These are phyloP conservation scores for Epicoccum sorghinum DNA, from an alignment of 2,329 filamentous ascomycete genomes.

Conservation along the genomic window DNA sequence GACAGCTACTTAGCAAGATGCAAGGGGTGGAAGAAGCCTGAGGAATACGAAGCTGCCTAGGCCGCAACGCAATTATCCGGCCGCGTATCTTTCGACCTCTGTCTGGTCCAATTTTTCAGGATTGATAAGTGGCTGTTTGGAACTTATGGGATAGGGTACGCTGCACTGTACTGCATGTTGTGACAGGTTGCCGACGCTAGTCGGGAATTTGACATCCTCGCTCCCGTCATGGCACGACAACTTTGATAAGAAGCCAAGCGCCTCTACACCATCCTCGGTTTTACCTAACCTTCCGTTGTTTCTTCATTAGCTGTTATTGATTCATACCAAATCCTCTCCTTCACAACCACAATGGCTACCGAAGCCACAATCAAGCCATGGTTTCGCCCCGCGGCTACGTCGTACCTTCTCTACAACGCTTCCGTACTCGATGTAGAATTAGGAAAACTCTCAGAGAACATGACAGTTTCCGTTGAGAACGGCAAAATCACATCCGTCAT, in stretches of 20 bases:
- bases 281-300: not conserved
- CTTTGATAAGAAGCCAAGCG: not conserved
- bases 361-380: conserved; percentile 11
- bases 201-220: not conserved
- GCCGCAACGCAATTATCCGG: no score
- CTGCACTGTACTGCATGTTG: no score
- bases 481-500: conserved; percentile 1
- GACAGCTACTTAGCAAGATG: no score
- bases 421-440: conserved; percentile 1
- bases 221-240: not conserved
- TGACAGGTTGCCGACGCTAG: not conserved
- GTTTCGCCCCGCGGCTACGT: conserved; percentile 1
- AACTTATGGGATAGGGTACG: no score
- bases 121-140: no score
- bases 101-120: no score
- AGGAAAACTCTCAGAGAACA: not conserved
- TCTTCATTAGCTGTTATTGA: no score
- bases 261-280: no score
- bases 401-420: conserved; percentile 7
- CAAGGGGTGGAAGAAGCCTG: no score
- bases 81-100: no score
- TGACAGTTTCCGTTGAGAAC: not conserved
- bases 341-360: not conserved
- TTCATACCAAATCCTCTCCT: no score
- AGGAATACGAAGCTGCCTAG: no score